Base-by-base conservation (phyloP, 2,329 filamentous ascomycete genomes). In the Fusarium sp. region DNA sequence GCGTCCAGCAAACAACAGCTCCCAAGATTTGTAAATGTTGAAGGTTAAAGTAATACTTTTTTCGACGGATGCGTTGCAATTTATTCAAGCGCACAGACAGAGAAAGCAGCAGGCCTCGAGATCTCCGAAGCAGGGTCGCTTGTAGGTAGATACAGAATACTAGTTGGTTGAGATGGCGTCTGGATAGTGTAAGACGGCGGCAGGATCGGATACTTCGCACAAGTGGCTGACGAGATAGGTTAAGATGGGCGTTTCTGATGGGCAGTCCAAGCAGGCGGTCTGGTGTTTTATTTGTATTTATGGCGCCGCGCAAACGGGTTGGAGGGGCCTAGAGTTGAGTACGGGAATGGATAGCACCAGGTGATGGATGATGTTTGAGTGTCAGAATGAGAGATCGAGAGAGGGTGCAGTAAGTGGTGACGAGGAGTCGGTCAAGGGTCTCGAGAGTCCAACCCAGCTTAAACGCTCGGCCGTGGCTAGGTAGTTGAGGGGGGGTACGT, bases 281-380 rank as follows among this genome's bases (percentile, higher is more conserved):
- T 68, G 66, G 53, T 57, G 63, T 67, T 66, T 68, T 67, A 54
- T n/a, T 68, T 66, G 63, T 60, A 48, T 52, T 63, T 57, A 53
- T 61, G 61, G 65, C 48, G 60, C 57, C 57, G 58, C 57, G 39
- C 53, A 49, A 56, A 33, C 42, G 48, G 54, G 45, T 42, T 58
- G 50, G 64, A 65, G 53, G 61, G 61, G 57, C 25, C 57, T 52
- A 52, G 48, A 61, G 62, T 50, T 57, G 51, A 58, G 62, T 36
- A 63, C 45, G 38, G 38, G 36, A 51, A 25, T 46, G 43, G 53
- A 51, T 49, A 49, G 53, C 43, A 37, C 35, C 31, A 54, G 57
- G 51, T 67, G 61, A 53, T 63, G 42, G 49, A 32, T 49, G 49
- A 35, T 53, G 36, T 46, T 49, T 48, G 50, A n/a, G n/a, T n/a